These are phyloP conservation scores for Zoysia matrella DNA, from an alignment of 202 grass and related monocot species.

Conservation along the genomic window DNA sequence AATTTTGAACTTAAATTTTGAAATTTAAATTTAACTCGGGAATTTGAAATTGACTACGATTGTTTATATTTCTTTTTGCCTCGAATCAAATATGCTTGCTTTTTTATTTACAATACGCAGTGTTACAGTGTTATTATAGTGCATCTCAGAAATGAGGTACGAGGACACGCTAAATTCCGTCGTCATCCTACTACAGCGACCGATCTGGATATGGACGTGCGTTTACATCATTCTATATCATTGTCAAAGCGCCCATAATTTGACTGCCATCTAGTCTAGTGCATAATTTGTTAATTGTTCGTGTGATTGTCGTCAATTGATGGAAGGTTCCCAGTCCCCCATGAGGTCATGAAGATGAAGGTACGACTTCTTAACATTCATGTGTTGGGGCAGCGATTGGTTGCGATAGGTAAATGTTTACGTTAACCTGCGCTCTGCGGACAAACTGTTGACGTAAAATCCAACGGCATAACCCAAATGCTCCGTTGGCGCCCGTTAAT, in stretches of 20 bases:
- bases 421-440: neutral
- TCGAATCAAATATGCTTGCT: too few relatives aligned
- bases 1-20: too few relatives aligned
- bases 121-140: too few relatives aligned
- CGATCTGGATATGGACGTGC: neutral
- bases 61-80: too few relatives aligned
- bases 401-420: neutral
- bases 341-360: neutral
- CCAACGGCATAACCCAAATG: neutral
- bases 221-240: neutral
- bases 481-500: neutral
- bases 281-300: too few relatives aligned
- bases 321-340: neutral
- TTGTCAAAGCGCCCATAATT: slow-evolving; percentile 9
- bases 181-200: slow-evolving; percentile 11
- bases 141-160: too few relatives aligned
- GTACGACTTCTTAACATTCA: neutral
- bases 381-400: neutral
- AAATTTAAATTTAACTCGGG: too few relatives aligned
- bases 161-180: neutral
- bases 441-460: neutral
- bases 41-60: too few relatives aligned
- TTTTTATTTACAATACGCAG: too few relatives aligned
- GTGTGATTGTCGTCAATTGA: neutral
- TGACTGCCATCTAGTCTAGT: neutral